Evolutionary conservation across 352 stramenopile species (phyloP).

Genomic region (Phytophthora sp.): DNA sequence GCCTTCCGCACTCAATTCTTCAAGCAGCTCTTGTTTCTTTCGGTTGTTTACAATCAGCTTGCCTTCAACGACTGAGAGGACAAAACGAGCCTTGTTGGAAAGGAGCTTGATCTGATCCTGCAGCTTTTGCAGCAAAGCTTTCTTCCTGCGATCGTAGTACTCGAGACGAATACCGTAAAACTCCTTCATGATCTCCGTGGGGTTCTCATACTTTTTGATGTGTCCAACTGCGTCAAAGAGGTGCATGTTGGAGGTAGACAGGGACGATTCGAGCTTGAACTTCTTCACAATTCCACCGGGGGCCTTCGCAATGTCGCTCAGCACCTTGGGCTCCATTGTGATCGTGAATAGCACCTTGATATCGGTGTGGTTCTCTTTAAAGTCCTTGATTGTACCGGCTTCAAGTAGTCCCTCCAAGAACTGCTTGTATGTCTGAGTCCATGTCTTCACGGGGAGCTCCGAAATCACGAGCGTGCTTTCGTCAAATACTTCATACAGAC

Average conservation of each 20-base stretch:
- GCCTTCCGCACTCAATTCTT: conserved; percentile 86
- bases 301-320: conserved; percentile 74
- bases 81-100: conserved; percentile 96
- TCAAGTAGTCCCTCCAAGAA: conserved; percentile 93
- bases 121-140: conserved; percentile 85
- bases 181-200: conserved; percentile 93
- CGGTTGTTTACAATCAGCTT: conserved; percentile 94
- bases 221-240: conserved; percentile 91
- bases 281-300: conserved; percentile 91
- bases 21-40: conserved; percentile 93
- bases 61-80: conserved; percentile 92
- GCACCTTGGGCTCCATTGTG: conserved; percentile 68
- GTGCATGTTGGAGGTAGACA: conserved; percentile 98
- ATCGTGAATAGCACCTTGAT: conserved; percentile 94
- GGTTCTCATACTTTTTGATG: conserved; percentile 95
- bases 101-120: conserved; percentile 91
- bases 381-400: conserved; percentile 88
- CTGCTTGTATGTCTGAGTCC: conserved; percentile 98
- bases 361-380: conserved; percentile 94
- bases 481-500: conserved; percentile 80
- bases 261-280: conserved; percentile 95
- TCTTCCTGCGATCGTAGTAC: conserved; percentile 95
- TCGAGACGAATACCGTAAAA: conserved; percentile 94
- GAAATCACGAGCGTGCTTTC: conserved; percentile 94
- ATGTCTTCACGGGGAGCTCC: conserved; percentile 96